Evolutionary conservation across 2,329 filamentous ascomycete species (phyloP).

Genomic region (Drechslerella dactyloides): DNA sequence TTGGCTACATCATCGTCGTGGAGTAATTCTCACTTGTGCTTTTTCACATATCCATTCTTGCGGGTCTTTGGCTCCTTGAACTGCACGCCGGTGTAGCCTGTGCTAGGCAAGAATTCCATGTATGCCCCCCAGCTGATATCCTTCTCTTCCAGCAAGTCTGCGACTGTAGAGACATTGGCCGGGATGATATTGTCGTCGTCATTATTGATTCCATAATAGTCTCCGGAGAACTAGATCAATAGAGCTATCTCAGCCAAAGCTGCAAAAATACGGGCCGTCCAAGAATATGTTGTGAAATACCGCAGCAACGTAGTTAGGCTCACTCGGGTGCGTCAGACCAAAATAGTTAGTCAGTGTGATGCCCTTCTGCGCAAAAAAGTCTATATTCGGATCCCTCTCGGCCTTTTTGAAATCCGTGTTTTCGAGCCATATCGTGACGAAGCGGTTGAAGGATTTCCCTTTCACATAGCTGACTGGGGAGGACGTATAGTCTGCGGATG

Average conservation of each 20-base stretch:
- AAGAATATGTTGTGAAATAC: conserved; percentile 57
- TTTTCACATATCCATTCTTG: conserved; percentile 79
- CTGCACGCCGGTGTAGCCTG: conserved; percentile 71
- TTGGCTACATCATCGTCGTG: not conserved
- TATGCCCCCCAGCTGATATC: conserved; percentile 74
- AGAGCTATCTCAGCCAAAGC: not conserved
- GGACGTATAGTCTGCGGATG: conserved; percentile 18
- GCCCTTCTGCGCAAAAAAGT: conserved; percentile 67
- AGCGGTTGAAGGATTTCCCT: conserved; percentile 75
- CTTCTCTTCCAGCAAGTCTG: conserved; percentile 72
- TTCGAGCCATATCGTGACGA: conserved; percentile 77
- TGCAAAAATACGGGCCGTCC: not conserved
- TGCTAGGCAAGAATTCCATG: conserved; percentile 77
- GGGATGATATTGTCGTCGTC: conserved; percentile 69
- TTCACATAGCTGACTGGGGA: conserved; percentile 68
- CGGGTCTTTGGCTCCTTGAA: conserved; percentile 71
- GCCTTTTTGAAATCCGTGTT: conserved; percentile 74
- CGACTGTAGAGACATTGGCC: conserved; percentile 69
- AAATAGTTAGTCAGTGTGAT: conserved; percentile 68
- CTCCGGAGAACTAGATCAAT: conserved; percentile 62
- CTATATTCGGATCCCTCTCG: conserved; percentile 67
- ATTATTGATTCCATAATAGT: conserved; percentile 75
- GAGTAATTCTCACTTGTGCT: conserved; percentile 69
- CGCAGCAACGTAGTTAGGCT: conserved; percentile 76
- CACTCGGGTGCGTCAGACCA: conserved; percentile 72